Evolutionary conservation across 2,329 filamentous ascomycete genomes (phyloP).

Genomic region (Akanthomyces dipterigenus): DNA sequence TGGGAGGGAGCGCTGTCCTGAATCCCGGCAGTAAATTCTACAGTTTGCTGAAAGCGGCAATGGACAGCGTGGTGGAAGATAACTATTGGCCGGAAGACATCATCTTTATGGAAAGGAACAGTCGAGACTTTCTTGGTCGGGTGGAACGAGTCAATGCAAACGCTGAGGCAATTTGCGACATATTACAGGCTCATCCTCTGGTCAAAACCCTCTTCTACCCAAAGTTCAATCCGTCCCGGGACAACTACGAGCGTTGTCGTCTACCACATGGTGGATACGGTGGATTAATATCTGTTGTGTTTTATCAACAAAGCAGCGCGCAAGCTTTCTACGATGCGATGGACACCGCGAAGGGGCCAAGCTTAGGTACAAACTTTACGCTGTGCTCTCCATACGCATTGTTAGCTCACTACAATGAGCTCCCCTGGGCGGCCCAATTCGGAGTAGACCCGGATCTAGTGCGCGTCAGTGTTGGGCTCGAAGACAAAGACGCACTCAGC

Average conservation of each 20-base stretch:
- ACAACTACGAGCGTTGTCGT: constrained; percentile 72
- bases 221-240: constrained; percentile 62
- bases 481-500: constrained; percentile 63
- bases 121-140: constrained; percentile 77
- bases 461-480: constrained; percentile 82
- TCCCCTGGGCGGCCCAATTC: constrained; percentile 81
- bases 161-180: constrained; percentile 72
- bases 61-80: constrained; percentile 67
- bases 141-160: constrained; percentile 82
- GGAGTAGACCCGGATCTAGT: constrained; percentile 77
- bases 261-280: constrained; percentile 77
- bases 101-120: constrained; percentile 93
- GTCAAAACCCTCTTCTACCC: constrained; percentile 85
- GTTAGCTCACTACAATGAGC: constrained; percentile 82
- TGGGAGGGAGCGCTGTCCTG: constrained; percentile 73
- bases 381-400: constrained; percentile 86
- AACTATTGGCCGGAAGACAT: constrained; percentile 92
- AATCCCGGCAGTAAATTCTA: constrained; percentile 68
- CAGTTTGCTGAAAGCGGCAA: constrained; percentile 55
- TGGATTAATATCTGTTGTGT: constrained; percentile 78
- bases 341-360: constrained; percentile 87
- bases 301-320: constrained; percentile 63
- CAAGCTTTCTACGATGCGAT: constrained; percentile 79
- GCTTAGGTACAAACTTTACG: constrained; percentile 94
- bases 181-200: constrained; percentile 52